Conservation (phyloP, 169 alveolate genomes). For the Plasmodium billcollinsi region DNA sequence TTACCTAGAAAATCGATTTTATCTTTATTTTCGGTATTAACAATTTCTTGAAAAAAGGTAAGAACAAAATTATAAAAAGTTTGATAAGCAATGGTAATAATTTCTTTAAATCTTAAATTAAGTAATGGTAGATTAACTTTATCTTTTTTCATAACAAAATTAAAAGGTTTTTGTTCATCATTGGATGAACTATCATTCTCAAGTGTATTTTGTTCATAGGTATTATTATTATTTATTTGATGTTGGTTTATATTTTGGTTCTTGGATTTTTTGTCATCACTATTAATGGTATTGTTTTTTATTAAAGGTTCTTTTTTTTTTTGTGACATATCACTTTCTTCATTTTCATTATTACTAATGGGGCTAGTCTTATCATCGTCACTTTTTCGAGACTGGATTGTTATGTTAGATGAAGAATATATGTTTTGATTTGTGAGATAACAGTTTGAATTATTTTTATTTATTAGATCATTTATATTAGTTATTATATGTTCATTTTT, state of each 20-base stretch:
- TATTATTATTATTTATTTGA: conserved; percentile 5
- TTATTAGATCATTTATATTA: too few species aligned
- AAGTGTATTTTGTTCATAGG: not conserved
- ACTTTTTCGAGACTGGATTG: too few species aligned
- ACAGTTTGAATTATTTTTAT: too few species aligned
- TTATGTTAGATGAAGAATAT: too few species aligned
- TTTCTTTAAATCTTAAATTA: conserved; percentile 63
- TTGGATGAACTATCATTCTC: not conserved
- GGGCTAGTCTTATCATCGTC: too few species aligned
- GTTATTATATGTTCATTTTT: too few species aligned
- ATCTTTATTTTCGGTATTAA: conserved; percentile 46
- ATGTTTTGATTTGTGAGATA: too few species aligned
- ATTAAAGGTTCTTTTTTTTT: not conserved
- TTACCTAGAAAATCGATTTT: conserved; percentile 36
- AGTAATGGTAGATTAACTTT: conserved; percentile 40
- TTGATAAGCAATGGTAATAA: conserved; percentile 33
- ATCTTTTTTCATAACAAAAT: conserved; percentile 28
- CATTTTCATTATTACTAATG: too few species aligned
- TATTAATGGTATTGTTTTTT: not conserved
- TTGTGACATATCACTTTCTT: too few species aligned
- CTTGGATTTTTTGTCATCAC: not conserved
- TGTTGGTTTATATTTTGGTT: not conserved
- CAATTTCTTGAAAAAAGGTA: conserved; percentile 76
- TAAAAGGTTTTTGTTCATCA: not conserved
- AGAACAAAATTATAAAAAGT: conserved; percentile 66